These are phyloP conservation scores for Tuber melanosporum DNA, from an alignment of 495 filamentous ascomycete genomes.

Conservation along the genomic window DNA sequence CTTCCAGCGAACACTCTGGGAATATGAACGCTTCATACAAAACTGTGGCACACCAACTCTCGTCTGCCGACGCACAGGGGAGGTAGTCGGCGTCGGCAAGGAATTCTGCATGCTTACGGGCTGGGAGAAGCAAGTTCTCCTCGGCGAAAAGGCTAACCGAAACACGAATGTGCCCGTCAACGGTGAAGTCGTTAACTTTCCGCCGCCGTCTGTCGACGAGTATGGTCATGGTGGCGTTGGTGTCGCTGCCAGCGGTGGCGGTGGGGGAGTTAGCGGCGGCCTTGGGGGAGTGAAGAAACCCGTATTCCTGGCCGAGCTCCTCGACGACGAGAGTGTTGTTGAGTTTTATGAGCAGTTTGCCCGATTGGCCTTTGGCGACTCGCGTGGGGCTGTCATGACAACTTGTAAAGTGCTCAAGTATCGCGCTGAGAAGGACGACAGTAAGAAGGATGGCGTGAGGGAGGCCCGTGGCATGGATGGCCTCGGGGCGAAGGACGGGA, in stretches of 20 bases:
- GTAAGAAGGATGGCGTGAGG: constrained; percentile 32
- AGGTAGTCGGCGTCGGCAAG: constrained; percentile 85
- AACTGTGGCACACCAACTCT: constrained; percentile 82
- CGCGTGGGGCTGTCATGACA: constrained; percentile 70
- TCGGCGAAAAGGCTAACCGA: constrained; percentile 80
- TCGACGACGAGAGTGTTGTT: constrained; percentile 88
- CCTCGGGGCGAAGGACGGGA: constrained; percentile 75
- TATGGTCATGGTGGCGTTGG: constrained; percentile 41
- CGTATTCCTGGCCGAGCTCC: constrained; percentile 81
- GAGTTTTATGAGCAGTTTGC: constrained; percentile 96
- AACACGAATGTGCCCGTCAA: constrained; percentile 69
- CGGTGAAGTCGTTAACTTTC: constrained; percentile 41
- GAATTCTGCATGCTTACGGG: constrained; percentile 91
- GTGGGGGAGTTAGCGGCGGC: constrained; percentile 41
- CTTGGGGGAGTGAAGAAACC: constrained; percentile 49
- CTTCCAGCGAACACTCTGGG: constrained; percentile 84
- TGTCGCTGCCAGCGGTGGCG: constrained; percentile 47
- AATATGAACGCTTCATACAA: constrained; percentile 87
- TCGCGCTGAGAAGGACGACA: constrained; percentile 45
- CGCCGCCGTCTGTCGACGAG: constrained; percentile 43
- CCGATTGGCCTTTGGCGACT: constrained; percentile 80
- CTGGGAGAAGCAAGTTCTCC: constrained; percentile 83
- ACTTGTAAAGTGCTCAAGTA: constrained; percentile 88
- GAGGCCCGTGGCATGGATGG: constrained; percentile 47
- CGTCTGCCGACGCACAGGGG: constrained; percentile 83